Evolutionary conservation across 75 land plant genomes (phyloP).

Genomic region (Sequoiadendron giganteum): DNA sequence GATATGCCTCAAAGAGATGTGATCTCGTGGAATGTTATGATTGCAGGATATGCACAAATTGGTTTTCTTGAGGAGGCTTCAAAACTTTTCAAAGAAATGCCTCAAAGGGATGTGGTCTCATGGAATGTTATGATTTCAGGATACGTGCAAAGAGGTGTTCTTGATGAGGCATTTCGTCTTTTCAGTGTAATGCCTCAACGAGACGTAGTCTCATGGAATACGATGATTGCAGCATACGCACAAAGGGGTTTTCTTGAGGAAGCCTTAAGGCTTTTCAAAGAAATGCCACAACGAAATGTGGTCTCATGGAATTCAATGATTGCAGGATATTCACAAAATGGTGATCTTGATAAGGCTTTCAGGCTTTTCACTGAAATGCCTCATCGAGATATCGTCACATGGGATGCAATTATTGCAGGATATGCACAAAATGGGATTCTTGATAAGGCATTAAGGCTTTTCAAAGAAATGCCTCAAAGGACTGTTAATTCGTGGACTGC

Average conservation of each 20-base stretch:
- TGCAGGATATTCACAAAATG: constrained; percentile 22
- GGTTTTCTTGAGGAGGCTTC: constrained; percentile 12
- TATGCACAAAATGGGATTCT: constrained; percentile 16
- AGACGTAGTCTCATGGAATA: constrained; percentile 6
- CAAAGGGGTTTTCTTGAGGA: background rate
- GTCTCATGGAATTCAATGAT: constrained; percentile 16
- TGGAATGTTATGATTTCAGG: background rate
- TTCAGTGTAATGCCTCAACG: background rate
- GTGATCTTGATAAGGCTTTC: constrained; percentile 11
- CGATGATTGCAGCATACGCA: constrained; percentile 7
- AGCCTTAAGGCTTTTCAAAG: background rate
- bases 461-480: background rate
- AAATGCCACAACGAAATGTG: constrained; percentile 7
- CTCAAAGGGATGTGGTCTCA: background rate
- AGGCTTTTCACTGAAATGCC: constrained; percentile 19
- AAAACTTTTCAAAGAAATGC: constrained; percentile 14
- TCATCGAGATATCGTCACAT: constrained; percentile 12
- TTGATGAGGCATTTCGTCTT: background rate
- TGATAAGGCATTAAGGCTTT: constrained; percentile 10
- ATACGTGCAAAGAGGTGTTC: background rate
- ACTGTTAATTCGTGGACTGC: background rate
- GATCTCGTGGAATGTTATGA: constrained; percentile 18
- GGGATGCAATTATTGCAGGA: constrained; percentile 25
- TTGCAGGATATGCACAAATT: constrained; percentile 12
- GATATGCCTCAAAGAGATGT: background rate